Evolutionary conservation across 495 filamentous ascomycete genomes (phyloP).

Genomic region (Lophiostoma macrostomum): DNA sequence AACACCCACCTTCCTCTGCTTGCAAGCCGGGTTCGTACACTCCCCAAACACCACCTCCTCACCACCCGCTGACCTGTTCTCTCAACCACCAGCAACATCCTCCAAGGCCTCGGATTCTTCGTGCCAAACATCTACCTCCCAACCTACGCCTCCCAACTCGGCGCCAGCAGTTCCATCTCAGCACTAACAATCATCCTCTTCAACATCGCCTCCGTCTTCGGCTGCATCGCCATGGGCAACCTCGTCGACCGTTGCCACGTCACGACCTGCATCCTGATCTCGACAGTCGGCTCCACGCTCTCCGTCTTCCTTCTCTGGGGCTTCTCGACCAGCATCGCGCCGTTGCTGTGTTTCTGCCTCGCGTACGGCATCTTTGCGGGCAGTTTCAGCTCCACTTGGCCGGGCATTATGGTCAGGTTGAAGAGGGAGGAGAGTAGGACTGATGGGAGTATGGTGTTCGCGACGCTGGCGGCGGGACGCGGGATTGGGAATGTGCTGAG

Average conservation of each 20-base stretch:
- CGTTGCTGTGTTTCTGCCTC: constrained; percentile 61
- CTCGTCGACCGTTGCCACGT: constrained; percentile 62
- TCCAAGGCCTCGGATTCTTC: constrained; percentile 37
- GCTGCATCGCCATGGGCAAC: constrained; percentile 57
- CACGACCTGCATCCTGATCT: constrained; percentile 57
- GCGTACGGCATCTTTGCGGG: constrained; percentile 70
- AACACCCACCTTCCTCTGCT: constrained; percentile 42
- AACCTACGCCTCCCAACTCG: constrained; percentile 27
- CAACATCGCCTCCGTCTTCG: constrained; percentile 39
- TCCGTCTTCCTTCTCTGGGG: constrained; percentile 70
- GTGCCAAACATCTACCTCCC: constrained; percentile 38
- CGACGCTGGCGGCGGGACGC: constrained; percentile 58
- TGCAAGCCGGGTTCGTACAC: too few relatives aligned
- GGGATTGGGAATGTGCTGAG: constrained; percentile 54
- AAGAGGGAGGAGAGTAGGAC: constrained; percentile 41
- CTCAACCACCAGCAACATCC: constrained; percentile 34
- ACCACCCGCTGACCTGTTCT: constrained; percentile 32
- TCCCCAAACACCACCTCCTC: too few relatives aligned
- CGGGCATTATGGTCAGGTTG: constrained; percentile 58
- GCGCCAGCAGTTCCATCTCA: constrained; percentile 21
- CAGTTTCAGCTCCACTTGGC: constrained; percentile 59
- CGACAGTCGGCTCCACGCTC: constrained; percentile 53
- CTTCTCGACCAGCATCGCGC: constrained; percentile 49
- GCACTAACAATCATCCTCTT: constrained; percentile 32
- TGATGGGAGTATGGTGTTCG: constrained; percentile 61